phyloP scores from a whole-genome alignment of 176 grass and related monocot genomes.

The Dactylis glomerata region DNA sequence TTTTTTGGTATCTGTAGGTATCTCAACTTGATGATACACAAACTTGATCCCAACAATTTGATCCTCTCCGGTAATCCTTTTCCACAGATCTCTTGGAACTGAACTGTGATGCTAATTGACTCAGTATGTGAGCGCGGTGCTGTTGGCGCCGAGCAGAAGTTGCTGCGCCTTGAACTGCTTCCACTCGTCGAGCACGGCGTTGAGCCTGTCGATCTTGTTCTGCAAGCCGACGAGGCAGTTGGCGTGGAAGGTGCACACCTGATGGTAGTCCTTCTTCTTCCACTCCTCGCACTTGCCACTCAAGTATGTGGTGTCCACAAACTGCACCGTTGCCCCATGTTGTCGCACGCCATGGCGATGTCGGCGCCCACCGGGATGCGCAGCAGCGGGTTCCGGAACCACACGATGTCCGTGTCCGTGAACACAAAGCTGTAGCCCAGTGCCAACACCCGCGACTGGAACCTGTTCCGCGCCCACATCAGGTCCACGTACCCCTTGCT shows the following conservation, averaged over 20 bases:
- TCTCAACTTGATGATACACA: too few species aligned
- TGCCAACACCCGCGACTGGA: conserved; percentile 37
- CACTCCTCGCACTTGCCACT: too few species aligned
- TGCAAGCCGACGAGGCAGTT: conserved; percentile 4
- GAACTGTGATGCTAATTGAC: too few species aligned
- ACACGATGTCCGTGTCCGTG: conserved; percentile 63
- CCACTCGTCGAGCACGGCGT: conserved; percentile 2
- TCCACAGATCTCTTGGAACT: too few species aligned
- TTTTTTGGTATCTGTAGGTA: too few species aligned
- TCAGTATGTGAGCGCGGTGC: neutral
- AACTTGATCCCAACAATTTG: too few species aligned
- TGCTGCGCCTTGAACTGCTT: conserved; percentile 8
- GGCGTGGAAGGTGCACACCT: neutral
- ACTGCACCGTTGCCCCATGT: too few species aligned
- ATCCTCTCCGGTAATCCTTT: too few species aligned
- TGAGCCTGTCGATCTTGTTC: neutral
- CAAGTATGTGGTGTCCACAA: conserved; percentile 39
- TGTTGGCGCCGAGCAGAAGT: neutral
- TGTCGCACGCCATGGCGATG: conserved; percentile 24
- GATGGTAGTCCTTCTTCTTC: too few species aligned
- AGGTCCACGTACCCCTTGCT: conserved; percentile 46
- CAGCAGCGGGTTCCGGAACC: conserved; percentile 48
- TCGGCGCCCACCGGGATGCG: conserved; percentile 32
- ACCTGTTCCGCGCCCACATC: conserved; percentile 44
- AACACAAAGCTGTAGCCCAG: conserved; percentile 59